Evolutionary conservation across 1,284 basidiomycete species (phyloP).

Genomic region (Rhodotorula sp.): DNA sequence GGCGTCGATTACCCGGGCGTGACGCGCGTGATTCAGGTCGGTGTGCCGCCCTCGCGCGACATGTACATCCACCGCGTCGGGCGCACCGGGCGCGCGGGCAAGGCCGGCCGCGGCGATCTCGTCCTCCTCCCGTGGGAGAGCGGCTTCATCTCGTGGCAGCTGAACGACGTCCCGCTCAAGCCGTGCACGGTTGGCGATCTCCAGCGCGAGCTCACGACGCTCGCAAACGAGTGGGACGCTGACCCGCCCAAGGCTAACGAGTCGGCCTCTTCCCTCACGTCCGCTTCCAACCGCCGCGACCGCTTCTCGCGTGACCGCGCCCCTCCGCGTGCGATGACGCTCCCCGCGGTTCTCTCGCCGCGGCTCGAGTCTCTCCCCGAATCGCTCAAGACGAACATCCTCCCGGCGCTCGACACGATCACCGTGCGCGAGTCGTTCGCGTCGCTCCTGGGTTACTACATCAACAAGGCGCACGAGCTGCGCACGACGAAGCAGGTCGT

Average conservation of each 20-base stretch:
- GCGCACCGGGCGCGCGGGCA: constrained; percentile 78
- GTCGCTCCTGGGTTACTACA: constrained; percentile 76
- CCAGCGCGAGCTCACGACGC: constrained; percentile 57
- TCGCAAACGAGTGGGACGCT: constrained; percentile 61
- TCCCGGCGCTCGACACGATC: constrained; percentile 59
- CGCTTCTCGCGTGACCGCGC: background rate
- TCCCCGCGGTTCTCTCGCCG: constrained; percentile 33
- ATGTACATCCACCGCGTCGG: constrained; percentile 92
- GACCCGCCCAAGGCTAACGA: constrained; percentile 50
- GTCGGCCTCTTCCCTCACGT: background rate
- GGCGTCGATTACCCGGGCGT: constrained; percentile 66
- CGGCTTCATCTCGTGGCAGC: constrained; percentile 66
- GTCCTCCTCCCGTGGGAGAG: constrained; percentile 82
- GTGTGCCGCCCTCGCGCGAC: constrained; percentile 69
- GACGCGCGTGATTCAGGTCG: constrained; percentile 90
- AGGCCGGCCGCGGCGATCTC: constrained; percentile 79
- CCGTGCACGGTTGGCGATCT: constrained; percentile 61
- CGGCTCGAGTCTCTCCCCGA: constrained; percentile 52
- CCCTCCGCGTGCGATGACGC: background rate
- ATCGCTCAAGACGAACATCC: constrained; percentile 50
- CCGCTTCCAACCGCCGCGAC: constrained; percentile 8
- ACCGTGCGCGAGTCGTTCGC: constrained; percentile 68
- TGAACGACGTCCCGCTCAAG: constrained; percentile 73
- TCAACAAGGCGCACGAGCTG: constrained; percentile 60
- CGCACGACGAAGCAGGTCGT: constrained; percentile 58